phyloP scores from a whole-genome alignment of 768 basidiomycete genomes.

The Astraeus odoratus region DNA sequence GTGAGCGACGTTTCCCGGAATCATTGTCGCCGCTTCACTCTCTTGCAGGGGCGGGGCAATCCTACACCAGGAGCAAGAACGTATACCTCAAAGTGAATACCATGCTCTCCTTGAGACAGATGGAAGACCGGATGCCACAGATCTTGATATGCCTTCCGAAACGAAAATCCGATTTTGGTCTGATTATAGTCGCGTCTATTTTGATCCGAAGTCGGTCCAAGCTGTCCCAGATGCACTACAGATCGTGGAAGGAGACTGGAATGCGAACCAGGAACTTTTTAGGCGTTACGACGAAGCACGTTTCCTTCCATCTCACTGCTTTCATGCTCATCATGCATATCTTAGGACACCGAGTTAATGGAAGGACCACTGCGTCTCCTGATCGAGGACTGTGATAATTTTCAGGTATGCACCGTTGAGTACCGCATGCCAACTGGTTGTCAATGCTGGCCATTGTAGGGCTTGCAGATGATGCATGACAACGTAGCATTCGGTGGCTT shows the following conservation, averaged over 20 bases:
- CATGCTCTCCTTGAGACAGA: constrained; percentile 37
- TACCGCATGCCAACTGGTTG: neutral
- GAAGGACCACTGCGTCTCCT: constrained; percentile 61
- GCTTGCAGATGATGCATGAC: constrained; percentile 63
- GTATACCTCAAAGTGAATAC: constrained; percentile 48
- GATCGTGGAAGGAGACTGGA: constrained; percentile 49
- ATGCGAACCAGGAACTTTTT: constrained; percentile 44
- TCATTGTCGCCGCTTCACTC: neutral
- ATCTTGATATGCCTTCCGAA: constrained; percentile 7
- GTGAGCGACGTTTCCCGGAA: constrained; percentile 8
- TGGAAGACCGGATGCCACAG: constrained; percentile 5
- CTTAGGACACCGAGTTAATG: constrained; percentile 57
- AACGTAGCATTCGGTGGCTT: constrained; percentile 61
- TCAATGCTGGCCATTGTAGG: constrained; percentile 34
- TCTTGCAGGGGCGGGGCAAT: constrained; percentile 41
- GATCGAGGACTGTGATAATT: constrained; percentile 68
- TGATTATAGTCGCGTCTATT: constrained; percentile 47
- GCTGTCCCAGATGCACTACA: constrained; percentile 53
- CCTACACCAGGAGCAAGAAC: constrained; percentile 45
- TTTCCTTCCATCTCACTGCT: neutral
- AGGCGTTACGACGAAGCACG: constrained; percentile 47
- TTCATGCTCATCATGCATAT: constrained; percentile 1
- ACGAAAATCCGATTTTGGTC: constrained; percentile 41
- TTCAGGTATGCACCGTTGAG: constrained; percentile 44
- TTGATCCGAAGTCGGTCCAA: constrained; percentile 60